These are phyloP conservation scores for Scheffersomyces ergatensis DNA, from an alignment of 805 yeast species.

Conservation along the genomic window DNA sequence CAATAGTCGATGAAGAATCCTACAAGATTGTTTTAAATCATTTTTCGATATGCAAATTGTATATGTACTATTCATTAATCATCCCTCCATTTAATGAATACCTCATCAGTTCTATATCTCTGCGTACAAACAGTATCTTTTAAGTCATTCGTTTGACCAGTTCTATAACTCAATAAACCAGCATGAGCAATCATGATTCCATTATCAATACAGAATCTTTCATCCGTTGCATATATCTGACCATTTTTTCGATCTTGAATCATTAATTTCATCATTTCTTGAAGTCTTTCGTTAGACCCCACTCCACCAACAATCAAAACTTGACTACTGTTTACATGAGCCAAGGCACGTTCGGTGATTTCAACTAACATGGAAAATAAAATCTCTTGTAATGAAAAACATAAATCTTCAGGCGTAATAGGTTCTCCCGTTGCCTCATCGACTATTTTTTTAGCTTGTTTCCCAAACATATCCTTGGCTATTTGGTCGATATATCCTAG, in stretches of 20 bases:
- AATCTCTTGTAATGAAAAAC: conserved; percentile 90
- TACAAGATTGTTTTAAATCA: too few relatives aligned
- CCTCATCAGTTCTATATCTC: conserved; percentile 93
- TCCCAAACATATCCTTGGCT: conserved; percentile 67
- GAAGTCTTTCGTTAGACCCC: conserved; percentile 90
- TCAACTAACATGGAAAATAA: conserved; percentile 95
- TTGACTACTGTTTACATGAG: conserved; percentile 86
- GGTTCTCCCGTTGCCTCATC: conserved; percentile 45
- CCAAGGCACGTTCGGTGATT: conserved; percentile 97
- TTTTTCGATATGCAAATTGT: not conserved
- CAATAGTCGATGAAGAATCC: not conserved
- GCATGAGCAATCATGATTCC: conserved; percentile 99
- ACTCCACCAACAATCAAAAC: conserved; percentile 97
- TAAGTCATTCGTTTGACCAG: conserved; percentile 65
- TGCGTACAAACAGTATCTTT: conserved; percentile 85
- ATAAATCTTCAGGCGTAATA: conserved; percentile 81
- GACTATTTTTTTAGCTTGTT: conserved; percentile 36
- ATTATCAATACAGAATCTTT: conserved; percentile 93
- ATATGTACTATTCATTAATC: conserved; percentile 27
- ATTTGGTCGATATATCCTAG: conserved; percentile 78
- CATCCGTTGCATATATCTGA: conserved; percentile 91
- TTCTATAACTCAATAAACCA: conserved; percentile 80
- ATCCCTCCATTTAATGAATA: conserved; percentile 85
- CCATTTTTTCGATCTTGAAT: conserved; percentile 81
- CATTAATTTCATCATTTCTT: conserved; percentile 96